phyloP scores from a whole-genome alignment of 2,329 filamentous ascomycete genomes.

The Neofusicoccum umdonicola region DNA sequence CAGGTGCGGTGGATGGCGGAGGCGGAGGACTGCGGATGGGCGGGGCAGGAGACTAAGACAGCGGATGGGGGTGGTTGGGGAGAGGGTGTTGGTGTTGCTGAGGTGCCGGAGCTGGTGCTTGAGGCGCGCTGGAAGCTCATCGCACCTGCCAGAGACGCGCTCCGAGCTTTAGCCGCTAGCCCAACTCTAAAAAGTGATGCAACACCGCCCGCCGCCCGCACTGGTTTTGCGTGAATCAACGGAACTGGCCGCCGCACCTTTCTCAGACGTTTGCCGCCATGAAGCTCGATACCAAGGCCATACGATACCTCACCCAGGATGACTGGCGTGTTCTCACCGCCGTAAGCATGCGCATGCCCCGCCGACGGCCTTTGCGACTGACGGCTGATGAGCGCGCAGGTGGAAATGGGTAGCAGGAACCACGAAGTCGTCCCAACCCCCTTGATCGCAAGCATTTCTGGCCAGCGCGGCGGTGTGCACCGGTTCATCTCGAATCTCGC shows the following conservation, averaged over 20 bases:
- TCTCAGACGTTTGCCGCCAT: constrained; percentile 51
- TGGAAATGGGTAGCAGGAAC: constrained; percentile 91
- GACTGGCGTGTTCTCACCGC: constrained; percentile 95
- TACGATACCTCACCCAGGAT: constrained; percentile 87
- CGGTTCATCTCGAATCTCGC: constrained; percentile 86
- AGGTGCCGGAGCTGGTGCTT: constrained; percentile 14
- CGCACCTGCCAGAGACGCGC: neutral
- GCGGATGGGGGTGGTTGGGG: constrained; percentile 16
- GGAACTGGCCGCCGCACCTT: neutral
- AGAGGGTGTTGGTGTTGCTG: constrained; percentile 14
- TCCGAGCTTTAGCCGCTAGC: neutral
- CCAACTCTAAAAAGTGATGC: constrained; percentile 12
- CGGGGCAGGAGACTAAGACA: constrained; percentile 1
- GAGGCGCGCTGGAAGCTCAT: constrained; percentile 19
- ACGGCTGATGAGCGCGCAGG: constrained; percentile 54
- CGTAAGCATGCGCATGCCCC: constrained; percentile 50
- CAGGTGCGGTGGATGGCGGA: neutral
- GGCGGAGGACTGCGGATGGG: neutral
- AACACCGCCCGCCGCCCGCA: constrained; percentile 2
- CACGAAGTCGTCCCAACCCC: constrained; percentile 94
- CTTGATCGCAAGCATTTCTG: constrained; percentile 79
- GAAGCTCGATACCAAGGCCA: constrained; percentile 91
- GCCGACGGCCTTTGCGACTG: constrained; percentile 33
- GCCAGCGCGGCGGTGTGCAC: constrained; percentile 72
- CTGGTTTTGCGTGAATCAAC: neutral